Base-by-base conservation (phyloP, 2,329 filamentous ascomycete genomes). In the Curvularia lunata region DNA sequence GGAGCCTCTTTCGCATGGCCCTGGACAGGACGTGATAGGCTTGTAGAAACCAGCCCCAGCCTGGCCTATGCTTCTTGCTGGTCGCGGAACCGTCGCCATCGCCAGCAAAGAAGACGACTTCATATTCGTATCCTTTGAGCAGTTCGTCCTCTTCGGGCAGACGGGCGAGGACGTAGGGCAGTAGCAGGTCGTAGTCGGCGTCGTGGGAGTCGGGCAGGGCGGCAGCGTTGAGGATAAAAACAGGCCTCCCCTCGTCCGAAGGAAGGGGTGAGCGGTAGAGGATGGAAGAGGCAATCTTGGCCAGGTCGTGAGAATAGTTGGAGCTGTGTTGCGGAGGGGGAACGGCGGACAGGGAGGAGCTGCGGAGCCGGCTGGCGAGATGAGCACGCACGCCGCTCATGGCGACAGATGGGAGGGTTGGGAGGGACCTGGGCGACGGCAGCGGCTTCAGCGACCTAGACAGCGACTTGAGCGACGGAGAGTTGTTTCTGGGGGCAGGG, bases 91-190 rank as follows among this genome's bases (percentile, higher is more conserved):
- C 80, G 46, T 78, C 77, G 37, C 78, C 79, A 9, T 82, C 83
- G n/a, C 83, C 83, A 4, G 83, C 83, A 65, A 85, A 85, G 73
- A 85, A 84, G 54, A 85, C 75, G 45, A 86, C 79, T 66, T 85
- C 83, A 63, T 85, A 86, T 54, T 84, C 82, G 19, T 78, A 80
- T 1, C 83, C 83, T 47, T 77, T 78, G 28, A 84, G 75, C 56
- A 85, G 69, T 60, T 85, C 83, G 46, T 85, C 83, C 61, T 86
- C 83, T 21, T 80, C 81, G 2, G 84, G 84, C 27, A 86, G 72
- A 53, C 83, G 77, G 3, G 81, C 80, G 13, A 86, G 76, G 6
- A 86, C 83, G 58, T 86, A 85, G 3, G 83, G 82, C 5, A 85
- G 73, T 16, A 86, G 75, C 40, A 74, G 75, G 66, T 85, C 83